These are phyloP conservation scores for Cryptococcus sp. DNA, from an alignment of 1,284 basidiomycete genomes.

Conservation along the genomic window DNA sequence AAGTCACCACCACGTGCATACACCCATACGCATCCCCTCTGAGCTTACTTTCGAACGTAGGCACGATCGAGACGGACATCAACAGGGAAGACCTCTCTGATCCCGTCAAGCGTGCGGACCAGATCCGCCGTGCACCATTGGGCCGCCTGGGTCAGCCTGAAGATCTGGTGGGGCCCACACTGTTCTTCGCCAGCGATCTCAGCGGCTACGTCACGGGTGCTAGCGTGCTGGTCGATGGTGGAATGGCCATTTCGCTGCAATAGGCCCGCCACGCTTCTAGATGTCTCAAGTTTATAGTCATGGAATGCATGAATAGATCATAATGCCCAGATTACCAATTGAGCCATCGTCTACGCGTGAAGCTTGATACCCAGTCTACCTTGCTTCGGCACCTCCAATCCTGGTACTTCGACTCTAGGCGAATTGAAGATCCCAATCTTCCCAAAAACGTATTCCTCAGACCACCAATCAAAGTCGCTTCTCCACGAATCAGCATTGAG, in stretches of 20 bases:
- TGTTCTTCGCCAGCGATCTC: conserved; percentile 74
- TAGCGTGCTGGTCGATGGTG: conserved; percentile 70
- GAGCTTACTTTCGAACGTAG: conserved; percentile 35
- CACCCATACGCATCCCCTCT: not conserved
- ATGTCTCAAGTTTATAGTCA: too few species aligned
- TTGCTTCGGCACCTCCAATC: conserved; percentile 22
- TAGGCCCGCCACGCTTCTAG: conserved; percentile 38
- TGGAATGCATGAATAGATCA: too few species aligned
- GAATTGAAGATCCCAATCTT: conserved; percentile 29
- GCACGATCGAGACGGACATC: conserved; percentile 73
- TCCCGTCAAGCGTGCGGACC: conserved; percentile 63
- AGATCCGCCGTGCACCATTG: conserved; percentile 68
- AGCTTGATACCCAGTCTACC: conserved; percentile 18
- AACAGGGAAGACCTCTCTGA: conserved; percentile 74
- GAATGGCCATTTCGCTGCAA: conserved; percentile 75
- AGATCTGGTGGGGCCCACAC: conserved; percentile 73
- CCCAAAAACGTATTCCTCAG: conserved; percentile 31
- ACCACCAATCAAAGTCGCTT: conserved; percentile 34
- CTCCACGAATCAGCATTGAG: conserved; percentile 34
- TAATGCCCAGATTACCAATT: too few species aligned
- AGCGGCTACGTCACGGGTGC: conserved; percentile 62
- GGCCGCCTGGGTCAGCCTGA: conserved; percentile 72
- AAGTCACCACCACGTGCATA: conserved; percentile 12
- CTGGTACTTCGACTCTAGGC: conserved; percentile 27
- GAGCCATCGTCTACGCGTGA: not conserved